These are phyloP conservation scores for Physcomitrellopsis africana DNA, from an alignment of 225 moss, liverwort and hornwort genomes.

Conservation along the genomic window DNA sequence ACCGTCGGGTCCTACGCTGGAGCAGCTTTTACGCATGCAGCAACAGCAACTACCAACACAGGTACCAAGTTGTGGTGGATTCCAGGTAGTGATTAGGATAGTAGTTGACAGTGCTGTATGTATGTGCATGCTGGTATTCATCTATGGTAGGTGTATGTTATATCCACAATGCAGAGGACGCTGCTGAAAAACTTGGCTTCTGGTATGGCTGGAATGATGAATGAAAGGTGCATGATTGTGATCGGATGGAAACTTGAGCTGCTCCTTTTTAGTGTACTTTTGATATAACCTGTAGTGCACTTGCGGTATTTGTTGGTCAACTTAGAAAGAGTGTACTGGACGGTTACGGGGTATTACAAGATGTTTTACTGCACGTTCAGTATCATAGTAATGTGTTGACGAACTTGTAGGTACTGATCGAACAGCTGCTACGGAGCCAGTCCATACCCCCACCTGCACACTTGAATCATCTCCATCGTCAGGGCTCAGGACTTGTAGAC, in stretches of 20 bases:
- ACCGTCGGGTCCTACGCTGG: slow-evolving; percentile 82
- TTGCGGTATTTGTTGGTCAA: too few species aligned
- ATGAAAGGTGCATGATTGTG: too few species aligned
- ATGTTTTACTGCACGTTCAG: too few species aligned
- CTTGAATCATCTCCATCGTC: slow-evolving; percentile 82
- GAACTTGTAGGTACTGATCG: slow-evolving; percentile 62
- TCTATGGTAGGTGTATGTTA: background rate
- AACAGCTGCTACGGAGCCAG: slow-evolving; percentile 85
- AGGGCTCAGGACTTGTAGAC: slow-evolving; percentile 75
- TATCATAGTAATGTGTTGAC: background rate
- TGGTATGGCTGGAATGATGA: too few species aligned
- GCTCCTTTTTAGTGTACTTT: too few species aligned
- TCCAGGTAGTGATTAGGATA: background rate
- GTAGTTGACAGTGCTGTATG: background rate
- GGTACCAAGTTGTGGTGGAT: slow-evolving; percentile 40
- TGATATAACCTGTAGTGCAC: too few species aligned
- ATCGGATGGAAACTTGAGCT: too few species aligned
- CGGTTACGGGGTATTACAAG: too few species aligned
- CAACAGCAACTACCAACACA: slow-evolving; percentile 89
- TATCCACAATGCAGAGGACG: background rate
- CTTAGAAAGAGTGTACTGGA: too few species aligned
- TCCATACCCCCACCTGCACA: slow-evolving; percentile 64
- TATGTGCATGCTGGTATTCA: slow-evolving; percentile 6
- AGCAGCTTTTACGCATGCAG: slow-evolving; percentile 89
- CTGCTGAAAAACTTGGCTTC: too few species aligned